A percentile compares a stretch with the other conserved stretches of the same genome.
Conservation (phyloP, 2,329 filamentous ascomycete genomes). For the Pestalotiopsis fici region DNA sequence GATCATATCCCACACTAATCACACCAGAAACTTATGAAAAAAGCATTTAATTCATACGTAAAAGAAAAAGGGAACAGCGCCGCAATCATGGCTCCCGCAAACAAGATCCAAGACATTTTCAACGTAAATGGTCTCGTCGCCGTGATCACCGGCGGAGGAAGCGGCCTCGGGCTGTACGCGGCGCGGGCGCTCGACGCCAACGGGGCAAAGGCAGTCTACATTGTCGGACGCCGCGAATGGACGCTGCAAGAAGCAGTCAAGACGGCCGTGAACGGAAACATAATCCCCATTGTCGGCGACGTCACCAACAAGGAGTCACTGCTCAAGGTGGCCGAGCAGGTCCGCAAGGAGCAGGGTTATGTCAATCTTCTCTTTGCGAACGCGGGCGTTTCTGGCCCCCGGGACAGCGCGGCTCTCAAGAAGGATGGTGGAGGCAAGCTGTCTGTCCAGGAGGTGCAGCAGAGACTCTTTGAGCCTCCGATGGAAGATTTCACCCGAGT, state of each 20-base stretch:
- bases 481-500: background rate
- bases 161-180: slow-evolving; percentile 7
- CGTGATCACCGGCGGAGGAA: slow-evolving; percentile 5
- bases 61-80: background rate
- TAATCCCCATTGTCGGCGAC: slow-evolving; percentile 7
- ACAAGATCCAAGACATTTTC: slow-evolving; percentile 5
- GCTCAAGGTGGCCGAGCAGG: slow-evolving; percentile 1
- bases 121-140: slow-evolving; percentile 8
- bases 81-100: background rate
- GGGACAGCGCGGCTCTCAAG: background rate
- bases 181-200: slow-evolving; percentile 8
- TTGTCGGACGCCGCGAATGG: slow-evolving; percentile 3
- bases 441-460: background rate
- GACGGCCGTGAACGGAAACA: slow-evolving; percentile 4
- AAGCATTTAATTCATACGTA: too few relatives aligned
- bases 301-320: slow-evolving; percentile 5
- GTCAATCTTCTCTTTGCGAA: slow-evolving; percentile 9
- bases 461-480: background rate
- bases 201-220: slow-evolving; percentile 9
- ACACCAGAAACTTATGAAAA: background rate
- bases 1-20: background rate
- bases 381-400: background rate
- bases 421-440: background rate
- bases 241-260: slow-evolving; percentile 2
- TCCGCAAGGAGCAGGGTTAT: slow-evolving; percentile 5